Evolutionary conservation across 768 basidiomycete species (phyloP).

Genomic region (Naganishia onofrii): DNA sequence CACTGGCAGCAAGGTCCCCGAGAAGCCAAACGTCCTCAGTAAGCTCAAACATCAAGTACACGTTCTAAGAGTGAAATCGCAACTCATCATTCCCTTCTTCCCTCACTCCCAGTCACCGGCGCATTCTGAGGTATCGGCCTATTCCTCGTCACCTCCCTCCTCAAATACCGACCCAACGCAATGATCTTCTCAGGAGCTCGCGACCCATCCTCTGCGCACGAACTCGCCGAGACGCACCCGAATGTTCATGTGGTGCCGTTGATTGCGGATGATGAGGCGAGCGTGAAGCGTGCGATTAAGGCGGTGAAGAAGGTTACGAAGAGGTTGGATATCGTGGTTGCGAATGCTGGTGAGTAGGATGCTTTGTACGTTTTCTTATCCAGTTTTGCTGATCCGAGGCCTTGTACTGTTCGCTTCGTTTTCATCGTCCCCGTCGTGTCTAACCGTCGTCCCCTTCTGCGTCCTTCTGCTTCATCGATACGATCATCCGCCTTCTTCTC

Average conservation of each 20-base stretch:
- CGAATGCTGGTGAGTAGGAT: conserved; percentile 42
- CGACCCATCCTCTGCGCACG: conserved; percentile 5
- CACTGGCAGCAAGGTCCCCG: too few species aligned
- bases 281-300: conserved; percentile 35
- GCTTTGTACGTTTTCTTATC: too few species aligned
- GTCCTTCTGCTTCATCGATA: too few species aligned
- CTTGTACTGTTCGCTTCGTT: conserved; percentile 16
- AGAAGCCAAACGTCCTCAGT: too few species aligned
- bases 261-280: conserved; percentile 34
- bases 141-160: conserved; percentile 33
- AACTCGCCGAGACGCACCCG: conserved; percentile 6
- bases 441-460: conserved; percentile 13
- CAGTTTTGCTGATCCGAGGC: conserved; percentile 5
- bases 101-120: conserved; percentile 38
- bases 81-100: too few species aligned
- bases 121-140: conserved; percentile 39
- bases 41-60: too few species aligned
- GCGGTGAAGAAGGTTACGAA: conserved; percentile 35
- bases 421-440: conserved; percentile 1
- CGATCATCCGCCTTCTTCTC: neutral
- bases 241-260: conserved; percentile 32
- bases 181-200: conserved; percentile 36
- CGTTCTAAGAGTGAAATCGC: too few species aligned
- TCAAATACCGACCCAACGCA: conserved; percentile 8
- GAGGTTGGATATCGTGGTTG: conserved; percentile 41